Conservation (phyloP, 2,329 filamentous ascomycete species). For the Colletotrichum sojae region DNA sequence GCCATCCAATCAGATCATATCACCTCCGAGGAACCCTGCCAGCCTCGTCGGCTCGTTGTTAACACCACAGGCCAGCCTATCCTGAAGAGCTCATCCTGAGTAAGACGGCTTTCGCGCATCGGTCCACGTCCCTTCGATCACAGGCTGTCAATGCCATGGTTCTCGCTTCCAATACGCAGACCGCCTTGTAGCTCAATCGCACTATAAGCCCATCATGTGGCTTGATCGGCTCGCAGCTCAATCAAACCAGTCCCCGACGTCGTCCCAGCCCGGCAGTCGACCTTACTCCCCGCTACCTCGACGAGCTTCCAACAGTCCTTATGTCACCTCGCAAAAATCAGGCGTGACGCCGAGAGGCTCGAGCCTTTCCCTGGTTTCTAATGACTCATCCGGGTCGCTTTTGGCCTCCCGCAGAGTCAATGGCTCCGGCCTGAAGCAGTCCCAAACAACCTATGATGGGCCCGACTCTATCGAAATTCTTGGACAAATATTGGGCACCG, state of each 20-base stretch:
- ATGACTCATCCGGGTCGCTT: slow-evolving; percentile 83
- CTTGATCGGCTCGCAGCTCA: slow-evolving; percentile 87
- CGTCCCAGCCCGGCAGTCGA: slow-evolving; percentile 71
- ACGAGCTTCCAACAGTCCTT: slow-evolving; percentile 78
- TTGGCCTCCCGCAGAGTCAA: slow-evolving; percentile 76
- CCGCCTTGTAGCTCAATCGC: slow-evolving; percentile 37
- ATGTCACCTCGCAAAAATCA: slow-evolving; percentile 77
- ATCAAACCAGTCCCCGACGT: slow-evolving; percentile 69
- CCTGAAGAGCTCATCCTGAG: slow-evolving; percentile 19
- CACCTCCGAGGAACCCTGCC: slow-evolving; percentile 9
- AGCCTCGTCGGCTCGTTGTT: slow-evolving; percentile 18
- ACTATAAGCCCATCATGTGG: slow-evolving; percentile 75
- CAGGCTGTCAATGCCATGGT: slow-evolving; percentile 27
- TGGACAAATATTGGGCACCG: slow-evolving; percentile 58
- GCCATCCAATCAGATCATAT: slow-evolving; percentile 31
- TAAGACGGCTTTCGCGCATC: slow-evolving; percentile 5
- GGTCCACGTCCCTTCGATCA: not conserved
- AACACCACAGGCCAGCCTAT: slow-evolving; percentile 25
- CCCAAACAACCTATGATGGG: slow-evolving; percentile 65
- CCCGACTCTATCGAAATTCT: slow-evolving; percentile 81
- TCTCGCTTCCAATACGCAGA: not conserved
- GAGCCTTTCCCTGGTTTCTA: slow-evolving; percentile 82
- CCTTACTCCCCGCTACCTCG: slow-evolving; percentile 79
- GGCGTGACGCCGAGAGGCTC: slow-evolving; percentile 80
- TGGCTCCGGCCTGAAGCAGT: slow-evolving; percentile 77